Percentiles rank a stretch among this genome's conserved stretches.
phyloP scores from a whole-genome alignment of 768 basidiomycete genomes.

The Mycena capillaripes region DNA sequence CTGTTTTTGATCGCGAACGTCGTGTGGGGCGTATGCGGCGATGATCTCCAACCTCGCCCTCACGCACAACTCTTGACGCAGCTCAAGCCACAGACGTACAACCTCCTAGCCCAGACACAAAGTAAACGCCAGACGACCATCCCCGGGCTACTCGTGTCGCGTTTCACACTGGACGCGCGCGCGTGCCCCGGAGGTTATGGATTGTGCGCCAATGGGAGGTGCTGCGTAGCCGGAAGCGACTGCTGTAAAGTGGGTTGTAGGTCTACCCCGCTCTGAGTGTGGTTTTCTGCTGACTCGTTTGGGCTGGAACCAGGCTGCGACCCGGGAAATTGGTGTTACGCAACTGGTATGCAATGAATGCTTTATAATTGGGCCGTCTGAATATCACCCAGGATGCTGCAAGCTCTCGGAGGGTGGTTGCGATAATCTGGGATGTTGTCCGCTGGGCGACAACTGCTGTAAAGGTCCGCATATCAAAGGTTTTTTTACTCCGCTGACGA shows the following conservation, averaged over 20 bases:
- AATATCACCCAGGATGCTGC: neutral
- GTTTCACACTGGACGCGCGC: too few relatives aligned
- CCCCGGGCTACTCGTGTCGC: neutral
- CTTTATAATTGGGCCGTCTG: neutral
- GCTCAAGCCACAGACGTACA: neutral
- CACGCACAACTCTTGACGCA: neutral
- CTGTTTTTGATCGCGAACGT: neutral
- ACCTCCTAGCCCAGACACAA: neutral
- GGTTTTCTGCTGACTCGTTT: too few relatives aligned
- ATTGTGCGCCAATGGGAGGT: too few relatives aligned
- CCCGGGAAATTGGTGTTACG: neutral
- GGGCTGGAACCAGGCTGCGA: neutral
- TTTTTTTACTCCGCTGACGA: too few relatives aligned
- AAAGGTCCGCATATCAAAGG: neutral
- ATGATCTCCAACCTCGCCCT: neutral
- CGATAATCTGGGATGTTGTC: conserved; percentile 3
- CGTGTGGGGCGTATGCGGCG: neutral
- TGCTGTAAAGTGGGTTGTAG: too few relatives aligned
- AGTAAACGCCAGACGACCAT: neutral
- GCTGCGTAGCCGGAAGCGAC: too few relatives aligned
- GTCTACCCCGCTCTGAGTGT: too few relatives aligned
- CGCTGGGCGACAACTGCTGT: conserved; percentile 3
- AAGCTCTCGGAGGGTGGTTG: neutral
- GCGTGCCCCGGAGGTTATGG: too few relatives aligned
- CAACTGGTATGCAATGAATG: too few relatives aligned